These are phyloP conservation scores for Entomortierella parvispora DNA, from an alignment of 192 early-diverging fungal species.

Conservation along the genomic window DNA sequence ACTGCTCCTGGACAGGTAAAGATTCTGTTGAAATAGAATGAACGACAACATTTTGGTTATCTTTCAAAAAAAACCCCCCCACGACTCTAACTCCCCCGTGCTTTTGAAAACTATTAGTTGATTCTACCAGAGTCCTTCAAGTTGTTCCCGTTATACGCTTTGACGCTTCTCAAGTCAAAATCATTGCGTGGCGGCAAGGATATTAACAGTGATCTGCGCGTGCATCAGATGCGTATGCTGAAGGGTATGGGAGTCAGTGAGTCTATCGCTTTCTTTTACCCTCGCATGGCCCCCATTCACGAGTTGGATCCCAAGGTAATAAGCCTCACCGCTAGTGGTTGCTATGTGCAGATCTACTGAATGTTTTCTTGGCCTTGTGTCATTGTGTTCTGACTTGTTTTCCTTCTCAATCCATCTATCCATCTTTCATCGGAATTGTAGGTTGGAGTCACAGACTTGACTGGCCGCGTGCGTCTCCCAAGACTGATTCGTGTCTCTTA, in stretches of 20 bases:
- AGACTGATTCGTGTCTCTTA: constrained; percentile 77
- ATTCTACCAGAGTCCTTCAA: constrained; percentile 98
- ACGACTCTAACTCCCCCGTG: not conserved
- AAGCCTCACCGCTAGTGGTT: not conserved
- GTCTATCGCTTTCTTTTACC: constrained; percentile 86
- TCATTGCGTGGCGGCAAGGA: constrained; percentile 78
- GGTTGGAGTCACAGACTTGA: constrained; percentile 40
- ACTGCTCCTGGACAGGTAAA: constrained; percentile 83
- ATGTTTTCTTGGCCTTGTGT: not conserved
- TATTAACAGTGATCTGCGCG: constrained; percentile 83
- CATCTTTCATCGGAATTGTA: too few species aligned
- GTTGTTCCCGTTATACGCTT: constrained; percentile 86
- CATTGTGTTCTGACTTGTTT: not conserved
- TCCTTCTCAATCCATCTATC: not conserved
- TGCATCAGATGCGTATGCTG: constrained; percentile 81
- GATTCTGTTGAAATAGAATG: constrained; percentile 5
- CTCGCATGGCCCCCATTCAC: constrained; percentile 79
- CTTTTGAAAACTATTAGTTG: constrained; percentile 58
- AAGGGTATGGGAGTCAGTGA: constrained; percentile 80
- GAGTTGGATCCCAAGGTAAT: constrained; percentile 63
- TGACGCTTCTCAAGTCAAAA: constrained; percentile 85
- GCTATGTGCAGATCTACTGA: not conserved
- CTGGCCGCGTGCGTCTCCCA: constrained; percentile 75
- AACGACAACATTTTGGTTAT: not conserved
- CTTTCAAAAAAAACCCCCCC: too few species aligned